Evolutionary conservation across 257 asterid genomes (phyloP).

Genomic region (Lantana camara): DNA sequence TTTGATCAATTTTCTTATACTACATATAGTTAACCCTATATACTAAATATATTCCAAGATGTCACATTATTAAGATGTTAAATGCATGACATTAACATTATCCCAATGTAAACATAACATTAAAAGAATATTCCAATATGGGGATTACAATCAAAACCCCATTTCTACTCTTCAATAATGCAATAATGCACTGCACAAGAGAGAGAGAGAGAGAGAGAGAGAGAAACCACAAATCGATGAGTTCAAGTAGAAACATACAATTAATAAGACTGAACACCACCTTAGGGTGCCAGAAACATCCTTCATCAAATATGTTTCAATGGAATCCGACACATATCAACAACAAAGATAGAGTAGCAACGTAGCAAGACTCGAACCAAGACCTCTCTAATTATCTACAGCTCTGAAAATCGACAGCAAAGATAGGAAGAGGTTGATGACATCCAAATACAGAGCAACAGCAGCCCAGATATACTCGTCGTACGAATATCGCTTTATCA

Average conservation of each 20-base stretch:
- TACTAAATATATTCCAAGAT: too few relatives aligned
- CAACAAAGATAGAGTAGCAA: neutral
- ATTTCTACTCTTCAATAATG: too few relatives aligned
- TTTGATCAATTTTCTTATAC: too few relatives aligned
- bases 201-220: too few relatives aligned
- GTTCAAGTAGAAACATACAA: neutral
- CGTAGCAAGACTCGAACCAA: neutral
- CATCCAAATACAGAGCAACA: slow-evolving; percentile 49
- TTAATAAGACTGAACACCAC: neutral
- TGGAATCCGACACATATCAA: neutral
- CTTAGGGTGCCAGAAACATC: neutral
- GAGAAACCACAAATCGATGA: too few relatives aligned
- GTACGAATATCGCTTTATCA: slow-evolving; percentile 54
- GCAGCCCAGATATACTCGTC: slow-evolving; percentile 65
- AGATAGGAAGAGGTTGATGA: slow-evolving; percentile 53
- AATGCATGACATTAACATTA: too few relatives aligned
- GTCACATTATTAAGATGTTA: too few relatives aligned
- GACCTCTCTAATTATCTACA: slow-evolving; percentile 28
- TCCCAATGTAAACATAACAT: too few relatives aligned
- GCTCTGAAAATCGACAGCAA: slow-evolving; percentile 46
- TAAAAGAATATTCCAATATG: too few relatives aligned
- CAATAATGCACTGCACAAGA: too few relatives aligned
- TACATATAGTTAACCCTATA: too few relatives aligned
- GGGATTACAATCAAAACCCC: too few relatives aligned
- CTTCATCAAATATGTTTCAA: neutral